phyloP scores from a whole-genome alignment of 352 stramenopile species.

The Pythium coloratum region DNA sequence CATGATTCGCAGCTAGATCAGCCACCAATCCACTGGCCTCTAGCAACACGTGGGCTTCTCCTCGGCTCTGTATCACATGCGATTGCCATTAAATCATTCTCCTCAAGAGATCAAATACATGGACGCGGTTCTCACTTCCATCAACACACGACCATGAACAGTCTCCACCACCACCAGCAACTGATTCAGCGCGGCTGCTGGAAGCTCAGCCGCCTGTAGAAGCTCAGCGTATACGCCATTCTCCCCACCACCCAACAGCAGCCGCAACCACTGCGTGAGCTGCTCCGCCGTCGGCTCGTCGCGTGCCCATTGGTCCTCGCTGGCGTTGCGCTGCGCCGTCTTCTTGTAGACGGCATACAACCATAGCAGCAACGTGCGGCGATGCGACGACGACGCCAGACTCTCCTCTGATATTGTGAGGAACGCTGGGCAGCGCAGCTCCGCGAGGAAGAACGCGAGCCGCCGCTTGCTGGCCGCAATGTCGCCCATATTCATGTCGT shows the following conservation, averaged over 20 bases:
- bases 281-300: constrained; percentile 33
- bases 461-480: constrained; percentile 6
- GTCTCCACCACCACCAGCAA: constrained; percentile 32
- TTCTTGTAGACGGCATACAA: constrained; percentile 39
- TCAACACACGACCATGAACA: constrained; percentile 46
- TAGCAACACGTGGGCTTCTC: constrained; percentile 1
- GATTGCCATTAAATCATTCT: background rate
- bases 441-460: constrained; percentile 27
- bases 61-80: constrained; percentile 10
- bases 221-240: constrained; percentile 32
- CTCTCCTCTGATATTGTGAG: constrained; percentile 21
- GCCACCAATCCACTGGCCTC: constrained; percentile 14
- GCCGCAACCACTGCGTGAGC: constrained; percentile 35
- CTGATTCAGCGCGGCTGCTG: background rate
- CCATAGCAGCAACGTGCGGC: constrained; percentile 44
- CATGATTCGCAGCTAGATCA: constrained; percentile 22
- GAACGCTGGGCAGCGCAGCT: constrained; percentile 41
- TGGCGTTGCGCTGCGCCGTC: constrained; percentile 28
- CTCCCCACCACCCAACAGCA: constrained; percentile 32
- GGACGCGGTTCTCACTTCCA: constrained; percentile 35
- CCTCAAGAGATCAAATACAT: background rate
- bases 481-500: background rate
- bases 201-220: constrained; percentile 15
- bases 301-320: constrained; percentile 34
- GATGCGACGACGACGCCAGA: constrained; percentile 21